A percentile compares a stretch with the other conserved stretches of the same genome.
Evolutionary conservation across 306 rosid genomes (phyloP).

Genomic region (Corylus avellana): DNA sequence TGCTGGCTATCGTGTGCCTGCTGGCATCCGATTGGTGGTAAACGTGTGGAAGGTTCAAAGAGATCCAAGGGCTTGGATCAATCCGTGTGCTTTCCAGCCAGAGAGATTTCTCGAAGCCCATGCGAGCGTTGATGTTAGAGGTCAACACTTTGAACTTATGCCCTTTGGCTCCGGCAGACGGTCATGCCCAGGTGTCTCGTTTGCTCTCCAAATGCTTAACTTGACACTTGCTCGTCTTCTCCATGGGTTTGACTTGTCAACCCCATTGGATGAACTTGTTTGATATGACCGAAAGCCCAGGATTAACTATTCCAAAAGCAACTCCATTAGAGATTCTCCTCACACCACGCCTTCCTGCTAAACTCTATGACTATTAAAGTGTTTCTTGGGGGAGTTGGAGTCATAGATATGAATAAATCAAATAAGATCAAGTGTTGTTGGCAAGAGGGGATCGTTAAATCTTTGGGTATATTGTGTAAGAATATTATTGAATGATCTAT

Average conservation of each 20-base stretch:
- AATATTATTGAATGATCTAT: too few relatives aligned
- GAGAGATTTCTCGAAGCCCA: constrained; percentile 48
- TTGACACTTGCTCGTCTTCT: constrained; percentile 51
- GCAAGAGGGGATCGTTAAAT: too few relatives aligned
- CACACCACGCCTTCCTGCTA: constrained; percentile 44
- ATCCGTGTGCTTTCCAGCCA: constrained; percentile 42
- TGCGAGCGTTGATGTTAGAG: constrained; percentile 41
- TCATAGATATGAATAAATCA: too few relatives aligned
- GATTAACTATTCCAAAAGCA: constrained; percentile 52
- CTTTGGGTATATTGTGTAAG: too few relatives aligned
- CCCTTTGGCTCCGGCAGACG: constrained; percentile 66
- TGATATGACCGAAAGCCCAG: constrained; percentile 54
- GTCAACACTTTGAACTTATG: constrained; percentile 51
- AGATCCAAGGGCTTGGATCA: constrained; percentile 55
- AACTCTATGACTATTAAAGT: constrained; percentile 32
- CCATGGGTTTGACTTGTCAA: constrained; percentile 46
- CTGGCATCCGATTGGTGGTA: constrained; percentile 54
- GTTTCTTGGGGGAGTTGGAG: too few relatives aligned
- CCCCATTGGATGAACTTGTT: constrained; percentile 32
- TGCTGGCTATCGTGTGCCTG: constrained; percentile 44
- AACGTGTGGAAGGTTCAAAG: constrained; percentile 61
- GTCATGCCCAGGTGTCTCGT: constrained; percentile 54
- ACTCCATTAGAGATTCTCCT: constrained; percentile 48
- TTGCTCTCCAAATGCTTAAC: constrained; percentile 53
- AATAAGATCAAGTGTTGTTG: too few relatives aligned